Evolutionary conservation across 164 flowering plant species (phyloP).

Genomic region (Vitis cinerea): DNA sequence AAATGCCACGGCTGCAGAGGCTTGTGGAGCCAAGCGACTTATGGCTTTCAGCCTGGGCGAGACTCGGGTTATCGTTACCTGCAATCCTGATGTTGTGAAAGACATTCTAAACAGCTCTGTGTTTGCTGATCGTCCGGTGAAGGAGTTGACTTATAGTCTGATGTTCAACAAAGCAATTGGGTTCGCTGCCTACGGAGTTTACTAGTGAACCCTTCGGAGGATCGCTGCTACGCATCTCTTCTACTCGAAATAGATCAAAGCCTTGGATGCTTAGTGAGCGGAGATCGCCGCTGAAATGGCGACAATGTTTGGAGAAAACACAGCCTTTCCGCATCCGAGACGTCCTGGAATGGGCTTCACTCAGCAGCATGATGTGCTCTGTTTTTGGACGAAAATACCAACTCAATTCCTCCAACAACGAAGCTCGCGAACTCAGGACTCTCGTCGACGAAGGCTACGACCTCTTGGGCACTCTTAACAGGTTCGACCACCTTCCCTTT

Average conservation of each 20-base stretch:
- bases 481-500: conserved; percentile 38
- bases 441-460: conserved; percentile 59
- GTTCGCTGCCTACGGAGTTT: no score
- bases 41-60: no score
- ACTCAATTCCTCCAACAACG: background rate
- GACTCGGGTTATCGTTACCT: no score
- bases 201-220: conserved; percentile 11
- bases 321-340: conserved; percentile 8
- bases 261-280: conserved; percentile 15
- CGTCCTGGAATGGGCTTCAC: conserved; percentile 33
- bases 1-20: no score
- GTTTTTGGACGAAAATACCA: conserved; percentile 46
- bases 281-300: conserved; percentile 15
- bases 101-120: no score
- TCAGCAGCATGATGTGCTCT: conserved; percentile 43
- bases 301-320: conserved; percentile 10
- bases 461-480: conserved; percentile 42
- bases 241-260: conserved; percentile 26
- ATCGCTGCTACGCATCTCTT: conserved; percentile 38
- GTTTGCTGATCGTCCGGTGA: no score
- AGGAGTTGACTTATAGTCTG: no score
- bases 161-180: no score
- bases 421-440: conserved; percentile 21
- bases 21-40: no score
- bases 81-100: no score